Base-by-base conservation (phyloP, 768 basidiomycete species). In the Amanita rimosa region DNA sequence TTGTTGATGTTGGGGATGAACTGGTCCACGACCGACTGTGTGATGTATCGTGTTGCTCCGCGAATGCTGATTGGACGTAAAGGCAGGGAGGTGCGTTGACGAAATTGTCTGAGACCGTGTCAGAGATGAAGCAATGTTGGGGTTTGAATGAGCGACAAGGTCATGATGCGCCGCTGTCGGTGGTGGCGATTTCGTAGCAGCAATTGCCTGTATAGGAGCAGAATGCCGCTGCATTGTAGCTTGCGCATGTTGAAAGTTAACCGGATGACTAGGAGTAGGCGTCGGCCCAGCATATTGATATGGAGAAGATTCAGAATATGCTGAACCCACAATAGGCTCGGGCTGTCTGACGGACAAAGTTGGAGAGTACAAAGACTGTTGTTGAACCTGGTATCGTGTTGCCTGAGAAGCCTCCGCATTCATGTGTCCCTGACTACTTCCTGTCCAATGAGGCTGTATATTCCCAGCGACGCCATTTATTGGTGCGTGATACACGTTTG, bases 1-100 rank as follows among this genome's bases (percentile, higher is more conserved):
- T 34, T 59, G 59, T 34, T 55, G 59, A 22, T 55, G 52, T 36
- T 59, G 59, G 34, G 55, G 59, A 22, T 52, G 56, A 34, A 61
- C 54, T 37, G 54, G 57, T 50, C 57, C 17, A 26, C 48, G 41
- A 11, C 39, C 40, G 10, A 42, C 31, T 6, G 29, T 53, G 50
- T 37, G 55, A 44, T 34, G 58, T 46, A 71, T 54, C 2, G 68
- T 70, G 44, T 64, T 65, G 48, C 62, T 65, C 24, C 67, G 62
- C 6, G 57, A 52, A 26, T 66, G 52, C 19, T 66, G 56, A 21
- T 57, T 55, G 19, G 52, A 52, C 8, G 50, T 14, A n/a, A 51
- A 47, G 8, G 55, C 46, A 38, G 60, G 52, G 7, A 58, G 21
- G 57, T 40, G 8, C 52, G 55, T 69, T 10, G 40, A 49, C 24